Percentiles rank a stretch among this genome's conserved stretches.
Conservation (phyloP, 768 basidiomycete species). For the Psilocybe tampanensis region DNA sequence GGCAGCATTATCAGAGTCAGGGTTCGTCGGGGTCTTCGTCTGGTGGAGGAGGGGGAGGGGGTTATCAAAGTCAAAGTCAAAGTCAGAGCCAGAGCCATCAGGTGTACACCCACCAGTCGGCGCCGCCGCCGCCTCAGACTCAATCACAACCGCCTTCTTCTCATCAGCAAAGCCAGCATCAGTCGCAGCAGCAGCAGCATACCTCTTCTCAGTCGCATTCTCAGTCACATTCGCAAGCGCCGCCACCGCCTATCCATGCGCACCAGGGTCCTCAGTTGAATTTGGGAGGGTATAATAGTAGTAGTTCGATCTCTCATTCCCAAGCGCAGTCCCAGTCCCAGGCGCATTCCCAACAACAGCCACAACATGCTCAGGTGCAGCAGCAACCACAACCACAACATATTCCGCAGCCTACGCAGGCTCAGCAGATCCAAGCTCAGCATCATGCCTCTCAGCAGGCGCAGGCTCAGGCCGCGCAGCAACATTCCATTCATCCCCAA, state of each 20-base stretch:
- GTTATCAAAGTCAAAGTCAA: conserved; percentile 1
- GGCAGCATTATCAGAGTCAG: conserved; percentile 1
- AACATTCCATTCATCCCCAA: too few relatives aligned
- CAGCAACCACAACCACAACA: neutral
- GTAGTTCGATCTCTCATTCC: too few relatives aligned
- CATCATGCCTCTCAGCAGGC: neutral
- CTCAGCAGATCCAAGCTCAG: conserved; percentile 7
- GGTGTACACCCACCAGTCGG: neutral
- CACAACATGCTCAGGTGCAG: neutral
- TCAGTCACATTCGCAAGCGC: conserved; percentile 8
- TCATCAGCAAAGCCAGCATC: neutral
- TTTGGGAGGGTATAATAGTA: neutral
- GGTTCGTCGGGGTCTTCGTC: too few relatives aligned
- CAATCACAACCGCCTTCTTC: neutral
- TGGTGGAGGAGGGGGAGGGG: too few relatives aligned
- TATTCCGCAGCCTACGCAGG: neutral
- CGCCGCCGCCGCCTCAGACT: neutral
- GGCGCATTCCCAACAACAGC: neutral
- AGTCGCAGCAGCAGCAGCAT: too few relatives aligned
- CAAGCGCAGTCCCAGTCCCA: too few relatives aligned
- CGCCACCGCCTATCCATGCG: conserved; percentile 8
- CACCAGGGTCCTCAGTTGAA: neutral
- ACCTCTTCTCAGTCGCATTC: neutral
- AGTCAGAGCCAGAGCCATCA: neutral
- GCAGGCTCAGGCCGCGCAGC: neutral